Base-by-base conservation (phyloP, 2,329 filamentous ascomycete genomes). In the Periconia digitata region DNA sequence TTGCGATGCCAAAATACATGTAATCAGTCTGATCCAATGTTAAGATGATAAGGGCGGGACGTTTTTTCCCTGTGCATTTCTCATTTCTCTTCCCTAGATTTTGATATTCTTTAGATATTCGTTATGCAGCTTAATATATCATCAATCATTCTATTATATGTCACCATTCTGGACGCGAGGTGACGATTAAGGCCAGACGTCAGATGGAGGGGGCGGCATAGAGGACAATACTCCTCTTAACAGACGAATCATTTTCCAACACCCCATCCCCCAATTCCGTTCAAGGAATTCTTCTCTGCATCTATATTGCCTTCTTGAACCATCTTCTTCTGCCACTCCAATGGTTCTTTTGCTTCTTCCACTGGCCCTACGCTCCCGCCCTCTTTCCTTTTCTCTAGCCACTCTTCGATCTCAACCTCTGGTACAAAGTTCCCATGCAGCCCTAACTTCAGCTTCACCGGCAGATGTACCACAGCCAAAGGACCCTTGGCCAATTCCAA, bases 401-500 rank as follows among this genome's bases (percentile, higher is more conserved):
- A 69, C 23, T 59, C 60, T 21, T 64, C 59, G 23, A 69, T 45
- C 8, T 69, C 64, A 40, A 21, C 61, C 46, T 62, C 55, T 46
- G 64, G 64, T 5, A 69, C 53, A 39, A 65, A 69, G 43, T 68
- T 68, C 7, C 66, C 66, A 51, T 69, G 66, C 36, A 69, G 40
- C 8, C 66, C 66, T 29, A 68, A 41, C 34, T 61, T 58, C 43
- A 69, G 23, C 52, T 68, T 69, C 0, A 69, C 58, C 2, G 74
- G 75, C 43, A 77, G 43, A 54, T 75, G 66, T 1, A 74, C 58
- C 4, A 73, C 61, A 2, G 74, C 74, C 0, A 74, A 40, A 6
- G 74, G 72, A 13, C 64, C 66, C 22, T 69, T 67, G 3, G 56
- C 58, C 16, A 76, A 61, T 13, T 73, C 58, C 48, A 47, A 56